Evolutionary conservation across 2,329 filamentous ascomycete species (phyloP).

Genomic region (Trichophyton benhamiae): DNA sequence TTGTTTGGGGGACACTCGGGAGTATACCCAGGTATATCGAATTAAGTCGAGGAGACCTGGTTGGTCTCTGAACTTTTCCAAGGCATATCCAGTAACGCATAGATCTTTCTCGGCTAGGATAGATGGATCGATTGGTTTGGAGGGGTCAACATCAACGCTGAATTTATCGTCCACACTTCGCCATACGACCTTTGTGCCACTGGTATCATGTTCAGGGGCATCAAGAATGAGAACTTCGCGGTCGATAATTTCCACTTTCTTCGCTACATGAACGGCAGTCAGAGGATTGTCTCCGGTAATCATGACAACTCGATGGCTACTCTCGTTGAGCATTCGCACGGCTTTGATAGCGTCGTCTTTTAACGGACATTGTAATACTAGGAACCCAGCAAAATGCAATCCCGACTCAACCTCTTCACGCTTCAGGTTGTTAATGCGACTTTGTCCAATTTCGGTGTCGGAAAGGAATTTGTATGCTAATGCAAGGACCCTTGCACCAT

Average conservation of each 20-base stretch:
- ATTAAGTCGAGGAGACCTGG: slow-evolving; percentile 63
- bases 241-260: slow-evolving; percentile 94
- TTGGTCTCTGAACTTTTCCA: slow-evolving; percentile 78
- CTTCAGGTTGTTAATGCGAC: slow-evolving; percentile 84
- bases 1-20: slow-evolving; percentile 93
- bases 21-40: slow-evolving; percentile 92
- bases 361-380: slow-evolving; percentile 86
- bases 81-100: slow-evolving; percentile 87
- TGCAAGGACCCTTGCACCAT: slow-evolving; percentile 85
- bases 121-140: slow-evolving; percentile 63
- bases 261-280: slow-evolving; percentile 88
- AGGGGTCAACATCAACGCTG: slow-evolving; percentile 73
- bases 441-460: slow-evolving; percentile 68
- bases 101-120: slow-evolving; percentile 81
- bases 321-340: slow-evolving; percentile 95
- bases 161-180: slow-evolving; percentile 85
- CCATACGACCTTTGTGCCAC: slow-evolving; percentile 77
- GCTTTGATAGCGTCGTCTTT: slow-evolving; percentile 93
- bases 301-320: slow-evolving; percentile 96
- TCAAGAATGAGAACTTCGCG: slow-evolving; percentile 90
- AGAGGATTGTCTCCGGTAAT: slow-evolving; percentile 97
- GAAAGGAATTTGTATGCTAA: slow-evolving; percentile 89
- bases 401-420: slow-evolving; percentile 81
- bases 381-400: slow-evolving; percentile 82
- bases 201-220: slow-evolving; percentile 77